These are phyloP conservation scores for Seiridium cupressi DNA, from an alignment of 2,329 filamentous ascomycete species.

Conservation along the genomic window DNA sequence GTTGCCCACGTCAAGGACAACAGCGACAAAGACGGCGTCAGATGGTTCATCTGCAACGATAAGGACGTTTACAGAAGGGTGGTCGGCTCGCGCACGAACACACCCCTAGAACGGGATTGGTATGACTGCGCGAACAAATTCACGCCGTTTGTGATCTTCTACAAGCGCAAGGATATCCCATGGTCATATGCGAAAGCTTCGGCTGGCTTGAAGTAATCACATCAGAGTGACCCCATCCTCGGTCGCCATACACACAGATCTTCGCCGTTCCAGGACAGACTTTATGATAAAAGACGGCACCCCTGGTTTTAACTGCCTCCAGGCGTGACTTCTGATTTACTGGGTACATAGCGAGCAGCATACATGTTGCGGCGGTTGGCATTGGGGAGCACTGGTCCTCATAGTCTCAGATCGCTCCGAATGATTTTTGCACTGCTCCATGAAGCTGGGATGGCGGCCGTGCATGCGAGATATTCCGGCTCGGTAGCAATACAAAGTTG, in stretches of 20 bases:
- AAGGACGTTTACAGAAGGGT: neutral
- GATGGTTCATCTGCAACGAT: constrained; percentile 54
- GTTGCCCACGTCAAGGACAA: constrained; percentile 64
- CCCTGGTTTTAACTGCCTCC: no score
- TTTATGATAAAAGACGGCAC: no score
- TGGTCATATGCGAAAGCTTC: constrained; percentile 2
- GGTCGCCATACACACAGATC: neutral
- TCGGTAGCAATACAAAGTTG: no score
- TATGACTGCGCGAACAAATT: neutral
- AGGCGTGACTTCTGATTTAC: no score
- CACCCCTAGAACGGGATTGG: constrained; percentile 2
- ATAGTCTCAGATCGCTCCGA: no score
- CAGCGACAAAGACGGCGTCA: constrained; percentile 28
- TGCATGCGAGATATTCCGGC: no score
- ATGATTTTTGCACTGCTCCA: no score
- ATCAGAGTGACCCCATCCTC: neutral
- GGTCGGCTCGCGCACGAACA: neutral
- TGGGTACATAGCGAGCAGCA: no score
- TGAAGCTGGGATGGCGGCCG: no score
- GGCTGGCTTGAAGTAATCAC: neutral
- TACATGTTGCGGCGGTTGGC: no score
- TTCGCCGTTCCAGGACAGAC: no score
- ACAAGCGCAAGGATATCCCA: constrained; percentile 18
- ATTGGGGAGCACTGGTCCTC: no score
- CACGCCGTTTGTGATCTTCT: constrained; percentile 18